These are phyloP conservation scores for Lipomyces kockii DNA, from an alignment of 805 yeast species.

Conservation along the genomic window DNA sequence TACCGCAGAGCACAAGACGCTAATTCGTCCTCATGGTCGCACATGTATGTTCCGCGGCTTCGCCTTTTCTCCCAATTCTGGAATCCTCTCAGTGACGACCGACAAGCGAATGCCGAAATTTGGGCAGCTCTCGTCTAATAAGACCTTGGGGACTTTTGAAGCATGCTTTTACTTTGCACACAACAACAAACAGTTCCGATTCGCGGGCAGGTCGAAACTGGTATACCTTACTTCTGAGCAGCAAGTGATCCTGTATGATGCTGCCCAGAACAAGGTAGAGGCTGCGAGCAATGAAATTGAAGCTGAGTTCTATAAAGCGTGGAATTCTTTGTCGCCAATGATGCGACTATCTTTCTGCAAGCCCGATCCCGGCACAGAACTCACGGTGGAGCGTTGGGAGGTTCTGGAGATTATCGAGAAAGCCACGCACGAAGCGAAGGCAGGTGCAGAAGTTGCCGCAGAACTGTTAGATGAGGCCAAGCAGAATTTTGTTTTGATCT, in stretches of 20 bases:
- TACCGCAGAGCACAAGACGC: constrained; percentile 12
- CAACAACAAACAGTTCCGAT: constrained; percentile 28
- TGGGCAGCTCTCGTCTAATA: constrained; percentile 16
- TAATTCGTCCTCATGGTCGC: constrained; percentile 31
- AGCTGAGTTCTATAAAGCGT: constrained; percentile 28
- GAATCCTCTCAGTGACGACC: constrained; percentile 31
- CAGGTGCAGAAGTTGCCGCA: constrained; percentile 10
- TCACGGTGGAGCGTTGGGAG: constrained; percentile 17
- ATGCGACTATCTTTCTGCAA: constrained; percentile 32
- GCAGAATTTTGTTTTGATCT: constrained; percentile 27
- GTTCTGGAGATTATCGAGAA: constrained; percentile 25
- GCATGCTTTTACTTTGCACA: constrained; percentile 34
- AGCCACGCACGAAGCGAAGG: constrained; percentile 11
- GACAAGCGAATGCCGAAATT: constrained; percentile 35
- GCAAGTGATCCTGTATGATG: constrained; percentile 17
- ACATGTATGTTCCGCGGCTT: constrained; percentile 36
- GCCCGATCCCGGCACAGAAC: constrained; percentile 32
- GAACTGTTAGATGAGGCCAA: constrained; percentile 13
- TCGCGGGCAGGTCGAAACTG: constrained; percentile 29
- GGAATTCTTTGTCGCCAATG: constrained; percentile 27
- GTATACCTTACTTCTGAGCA: constrained; percentile 10
- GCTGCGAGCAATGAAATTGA: constrained; percentile 13
- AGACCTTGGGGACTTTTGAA: constrained; percentile 27
- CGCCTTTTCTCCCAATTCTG: constrained; percentile 30
- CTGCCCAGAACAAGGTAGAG: constrained; percentile 18